Evolutionary conservation across 768 basidiomycete species (phyloP), one percentile per base, ranked within the genome.

Genomic region (Rhodotorula kratochvilovae): DNA sequence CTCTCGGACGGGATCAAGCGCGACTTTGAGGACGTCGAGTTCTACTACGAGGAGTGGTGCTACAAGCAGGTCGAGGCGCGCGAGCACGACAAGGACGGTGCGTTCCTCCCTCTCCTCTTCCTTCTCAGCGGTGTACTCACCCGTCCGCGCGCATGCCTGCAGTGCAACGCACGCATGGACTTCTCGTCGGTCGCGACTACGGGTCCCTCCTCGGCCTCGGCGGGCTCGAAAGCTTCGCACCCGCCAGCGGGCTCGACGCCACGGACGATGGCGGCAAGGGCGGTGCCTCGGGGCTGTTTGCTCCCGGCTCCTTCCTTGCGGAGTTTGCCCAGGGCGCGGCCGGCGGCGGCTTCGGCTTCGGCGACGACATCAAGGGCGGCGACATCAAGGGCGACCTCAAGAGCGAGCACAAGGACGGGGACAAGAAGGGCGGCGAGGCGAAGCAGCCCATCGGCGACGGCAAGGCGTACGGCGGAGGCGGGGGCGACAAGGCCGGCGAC

Each of bases 1-100:
- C 15, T 63, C 51, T 54, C 36, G 16, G 50, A 63, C 50, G 51
- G 51, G 39, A 29, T 54, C 51, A 27, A 29, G 25, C 29, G 31
- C 19, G 39, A 54, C 62, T 39, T 42, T n/a, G 33, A 63, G 39
- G 29, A 63, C 62, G 39, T 43, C 42, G 62, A 54, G 62, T 55
- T 43, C 53, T 55, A 54, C 39, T 63, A 31, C 53, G 36, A 39
- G 16, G 62, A 63, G 62, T 63, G 43, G 42, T 63, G 62, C 62
- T 63, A 63, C 62, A 63, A 63, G 62, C 25, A 54, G 10, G 19
- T 42, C 62, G 31, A 43, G 27, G 10, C 43, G n/a, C 21, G 36
- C 36, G 17, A n/a, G 53, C 62, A 63, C 53, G 12, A 42, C 29
- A 35, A 29, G 17, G 33, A 63, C 42, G 53, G 62, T 63, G 36